These are phyloP conservation scores for Penicillium palitans DNA, from an alignment of 2,329 filamentous ascomycete species.

Conservation along the genomic window DNA sequence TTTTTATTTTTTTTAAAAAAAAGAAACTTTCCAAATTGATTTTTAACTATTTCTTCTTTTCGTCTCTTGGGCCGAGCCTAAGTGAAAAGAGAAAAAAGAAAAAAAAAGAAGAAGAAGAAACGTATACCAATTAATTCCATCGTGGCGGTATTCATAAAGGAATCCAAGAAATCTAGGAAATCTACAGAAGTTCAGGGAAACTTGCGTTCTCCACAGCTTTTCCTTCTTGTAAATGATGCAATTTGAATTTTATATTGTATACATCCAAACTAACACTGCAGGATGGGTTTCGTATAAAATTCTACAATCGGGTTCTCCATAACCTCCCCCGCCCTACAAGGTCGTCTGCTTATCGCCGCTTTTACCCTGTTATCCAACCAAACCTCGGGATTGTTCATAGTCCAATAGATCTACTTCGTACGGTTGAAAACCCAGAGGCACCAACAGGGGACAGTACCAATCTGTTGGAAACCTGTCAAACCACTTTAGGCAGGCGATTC, in stretches of 20 bases:
- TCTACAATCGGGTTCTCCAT: neutral
- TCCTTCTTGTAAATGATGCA: neutral
- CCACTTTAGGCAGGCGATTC: slow-evolving; percentile 28
- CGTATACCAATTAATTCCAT: neutral
- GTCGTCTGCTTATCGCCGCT: slow-evolving; percentile 14
- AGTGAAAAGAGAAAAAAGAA: no score
- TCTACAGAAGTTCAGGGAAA: neutral
- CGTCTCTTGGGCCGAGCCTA: neutral
- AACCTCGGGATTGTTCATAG: neutral
- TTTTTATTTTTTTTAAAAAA: neutral
- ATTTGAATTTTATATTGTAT: neutral
- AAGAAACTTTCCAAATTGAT: neutral
- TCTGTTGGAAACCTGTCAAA: slow-evolving; percentile 18
- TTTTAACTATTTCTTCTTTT: neutral
- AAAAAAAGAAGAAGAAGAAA: neutral
- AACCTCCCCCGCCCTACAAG: slow-evolving; percentile 8
- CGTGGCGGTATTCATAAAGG: neutral
- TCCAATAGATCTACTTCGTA: slow-evolving; percentile 1
- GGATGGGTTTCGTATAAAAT: neutral
- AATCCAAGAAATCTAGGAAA: neutral
- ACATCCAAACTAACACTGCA: neutral
- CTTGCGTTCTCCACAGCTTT: neutral
- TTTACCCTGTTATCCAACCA: slow-evolving; percentile 13
- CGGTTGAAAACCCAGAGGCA: slow-evolving; percentile 10
- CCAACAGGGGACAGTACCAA: slow-evolving; percentile 4